Evolutionary conservation across 805 yeast species (phyloP), one percentile per base, ranked within the genome.

Genomic region (Starmerella cellae): DNA sequence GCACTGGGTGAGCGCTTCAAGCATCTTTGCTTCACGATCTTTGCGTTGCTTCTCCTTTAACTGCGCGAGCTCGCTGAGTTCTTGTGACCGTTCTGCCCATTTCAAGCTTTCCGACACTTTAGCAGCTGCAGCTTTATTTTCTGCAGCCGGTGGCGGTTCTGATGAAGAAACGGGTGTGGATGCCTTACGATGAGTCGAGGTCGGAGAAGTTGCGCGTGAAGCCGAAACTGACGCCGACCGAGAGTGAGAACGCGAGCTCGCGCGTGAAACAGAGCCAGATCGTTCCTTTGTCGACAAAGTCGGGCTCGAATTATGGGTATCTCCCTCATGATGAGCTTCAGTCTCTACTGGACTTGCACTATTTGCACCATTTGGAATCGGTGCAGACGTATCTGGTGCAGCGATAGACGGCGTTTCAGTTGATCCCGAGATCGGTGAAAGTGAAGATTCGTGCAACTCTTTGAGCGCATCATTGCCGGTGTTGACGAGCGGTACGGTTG

Each of bases 1-100:
- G 34, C 59, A 62, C 37, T 52, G 55, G 29, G 56, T 60, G 14
- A 60, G 51, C 27, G 52, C 53, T 46, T 54, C 53, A 28, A 58
- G 52, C 58, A 59, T 55, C 26, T 50, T 48, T 5, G 51, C 51
- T 36, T 58, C 60, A 10, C 63, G 61, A 35, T 53, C 58, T 34
- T 50, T 47, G 3, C 64, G 58, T 34, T 60, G 63, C 35, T 53
- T 45, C 35, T 55, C 60, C 28, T 54, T 53, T 20, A 47, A 44
- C 20, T 45, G 38, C 4, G 45, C 46, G 17, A 50, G 51, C 43
- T 49, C 50, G 4, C 31, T 43, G 3, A 50, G 51, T 27, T 48
- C 46, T 16, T 29, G 45, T 2, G 48, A 45, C 2, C 52, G 38
- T 23, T 40, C 50, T 2, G 26, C 39, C 52, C 52, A 48, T 10